Evolutionary conservation across 2,329 filamentous ascomycete species (phyloP).

Genomic region (Botrytis deweyae): DNA sequence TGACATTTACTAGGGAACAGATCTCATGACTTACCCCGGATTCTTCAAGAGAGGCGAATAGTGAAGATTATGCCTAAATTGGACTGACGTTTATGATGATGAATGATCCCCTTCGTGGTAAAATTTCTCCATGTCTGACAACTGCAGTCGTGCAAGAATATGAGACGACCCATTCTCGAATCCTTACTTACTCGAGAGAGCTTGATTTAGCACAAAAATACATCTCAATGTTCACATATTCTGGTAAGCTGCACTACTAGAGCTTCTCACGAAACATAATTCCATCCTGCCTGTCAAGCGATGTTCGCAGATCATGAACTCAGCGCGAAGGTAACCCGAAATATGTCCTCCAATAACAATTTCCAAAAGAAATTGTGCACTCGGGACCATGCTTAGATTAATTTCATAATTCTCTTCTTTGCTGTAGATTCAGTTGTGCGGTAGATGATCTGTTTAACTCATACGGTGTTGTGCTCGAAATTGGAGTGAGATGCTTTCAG

Average conservation of each 20-base stretch:
- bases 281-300: not conserved
- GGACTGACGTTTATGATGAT: not conserved
- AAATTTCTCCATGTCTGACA: not conserved
- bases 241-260: not conserved
- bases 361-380: not conserved
- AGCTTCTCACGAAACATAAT: not conserved
- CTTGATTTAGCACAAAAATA: not conserved
- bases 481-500: not conserved
- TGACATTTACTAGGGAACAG: not conserved
- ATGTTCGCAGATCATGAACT: not conserved
- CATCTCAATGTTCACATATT: not conserved
- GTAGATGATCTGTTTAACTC: not conserved
- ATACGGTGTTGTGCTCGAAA: not conserved
- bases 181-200: not conserved
- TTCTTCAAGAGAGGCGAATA: not conserved
- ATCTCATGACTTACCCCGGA: constrained; percentile 20
- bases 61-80: not conserved
- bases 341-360: not conserved
- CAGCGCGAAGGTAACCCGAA: not conserved
- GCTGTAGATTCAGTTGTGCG: not conserved
- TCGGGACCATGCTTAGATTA: not conserved
- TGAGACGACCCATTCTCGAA: not conserved
- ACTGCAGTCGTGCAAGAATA: not conserved
- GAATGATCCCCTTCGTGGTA: constrained; percentile 13
- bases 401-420: not conserved